These are phyloP conservation scores for Corymbia citriodora DNA, from an alignment of 441 rosid species.

Conservation along the genomic window DNA sequence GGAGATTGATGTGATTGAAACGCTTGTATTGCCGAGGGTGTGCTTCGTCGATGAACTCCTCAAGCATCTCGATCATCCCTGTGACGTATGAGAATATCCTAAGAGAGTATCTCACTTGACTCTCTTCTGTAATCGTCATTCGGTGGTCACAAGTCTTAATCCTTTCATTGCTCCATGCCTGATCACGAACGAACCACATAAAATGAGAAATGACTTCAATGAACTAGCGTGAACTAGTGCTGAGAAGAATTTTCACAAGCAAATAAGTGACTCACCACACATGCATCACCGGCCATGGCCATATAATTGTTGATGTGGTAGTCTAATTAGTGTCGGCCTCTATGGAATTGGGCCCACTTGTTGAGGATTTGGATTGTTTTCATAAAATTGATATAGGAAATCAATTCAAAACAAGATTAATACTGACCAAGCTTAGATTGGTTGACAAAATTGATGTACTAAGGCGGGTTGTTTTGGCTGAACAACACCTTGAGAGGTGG, in stretches of 20 bases:
- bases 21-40: not conserved
- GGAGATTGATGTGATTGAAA: not conserved
- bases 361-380: too few relatives aligned
- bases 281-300: conserved; percentile 52
- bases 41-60: not conserved
- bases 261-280: conserved; percentile 33
- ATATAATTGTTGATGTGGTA: conserved; percentile 17
- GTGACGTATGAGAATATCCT: fast-evolving
- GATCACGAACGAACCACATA: not conserved
- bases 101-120: not conserved
- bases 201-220: not conserved
- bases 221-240: fast-evolving
- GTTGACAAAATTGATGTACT: not conserved
- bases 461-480: not conserved
- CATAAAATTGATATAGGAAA: too few relatives aligned
- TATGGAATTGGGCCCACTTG: too few relatives aligned
- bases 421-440: too few relatives aligned
- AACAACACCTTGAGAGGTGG: not conserved
- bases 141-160: conserved; percentile 2
- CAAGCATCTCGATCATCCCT: fast-evolving
- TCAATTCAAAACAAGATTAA: too few relatives aligned
- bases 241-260: not conserved
- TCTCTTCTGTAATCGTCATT: not conserved
- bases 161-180: conserved; percentile 17
- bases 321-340: too few relatives aligned